A percentile compares a stretch with the other conserved stretches of the same genome.
phyloP scores from a whole-genome alignment of 1,139 yeast species.

The Saccharomycopsis hybrid region DNA sequence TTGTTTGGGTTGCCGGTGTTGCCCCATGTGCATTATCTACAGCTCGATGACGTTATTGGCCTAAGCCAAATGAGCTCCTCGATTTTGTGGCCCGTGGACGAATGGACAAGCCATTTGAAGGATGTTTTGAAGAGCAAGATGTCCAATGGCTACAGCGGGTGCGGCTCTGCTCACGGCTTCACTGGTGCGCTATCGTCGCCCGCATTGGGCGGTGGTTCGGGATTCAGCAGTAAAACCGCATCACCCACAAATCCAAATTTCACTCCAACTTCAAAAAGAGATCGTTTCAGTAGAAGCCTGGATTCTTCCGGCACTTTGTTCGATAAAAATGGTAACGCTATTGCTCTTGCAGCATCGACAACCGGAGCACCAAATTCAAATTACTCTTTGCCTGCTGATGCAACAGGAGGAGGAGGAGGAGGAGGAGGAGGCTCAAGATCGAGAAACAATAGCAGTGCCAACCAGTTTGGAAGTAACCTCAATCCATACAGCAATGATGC shows the following conservation, averaged over 20 bases:
- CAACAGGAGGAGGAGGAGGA: too few relatives aligned
- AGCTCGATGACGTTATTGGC: conserved; percentile 46
- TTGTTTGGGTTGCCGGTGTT: conserved; percentile 88
- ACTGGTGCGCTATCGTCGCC: conserved; percentile 51
- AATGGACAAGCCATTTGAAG: conserved; percentile 67
- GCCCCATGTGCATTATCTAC: conserved; percentile 80
- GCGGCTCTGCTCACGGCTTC: conserved; percentile 64
- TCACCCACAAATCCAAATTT: conserved; percentile 20
- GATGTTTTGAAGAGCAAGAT: conserved; percentile 57
- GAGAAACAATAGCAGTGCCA: too few relatives aligned
- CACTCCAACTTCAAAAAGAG: conserved; percentile 12
- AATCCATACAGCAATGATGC: too few relatives aligned
- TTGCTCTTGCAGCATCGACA: neutral
- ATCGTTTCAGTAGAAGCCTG: conserved; percentile 2
- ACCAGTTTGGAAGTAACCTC: too few relatives aligned
- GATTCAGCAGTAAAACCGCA: conserved; percentile 25
- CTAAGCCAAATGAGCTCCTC: conserved; percentile 29
- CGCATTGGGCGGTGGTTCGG: conserved; percentile 26
- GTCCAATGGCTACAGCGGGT: conserved; percentile 72
- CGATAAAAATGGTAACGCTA: conserved; percentile 24
- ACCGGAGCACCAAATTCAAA: too few relatives aligned
- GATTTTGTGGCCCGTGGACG: conserved; percentile 54
- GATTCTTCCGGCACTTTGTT: conserved; percentile 33
- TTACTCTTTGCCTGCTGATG: too few relatives aligned
- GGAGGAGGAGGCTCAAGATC: too few relatives aligned